Base-by-base conservation (phyloP, 2,329 filamentous ascomycete genomes). In the Periconia digitata region DNA sequence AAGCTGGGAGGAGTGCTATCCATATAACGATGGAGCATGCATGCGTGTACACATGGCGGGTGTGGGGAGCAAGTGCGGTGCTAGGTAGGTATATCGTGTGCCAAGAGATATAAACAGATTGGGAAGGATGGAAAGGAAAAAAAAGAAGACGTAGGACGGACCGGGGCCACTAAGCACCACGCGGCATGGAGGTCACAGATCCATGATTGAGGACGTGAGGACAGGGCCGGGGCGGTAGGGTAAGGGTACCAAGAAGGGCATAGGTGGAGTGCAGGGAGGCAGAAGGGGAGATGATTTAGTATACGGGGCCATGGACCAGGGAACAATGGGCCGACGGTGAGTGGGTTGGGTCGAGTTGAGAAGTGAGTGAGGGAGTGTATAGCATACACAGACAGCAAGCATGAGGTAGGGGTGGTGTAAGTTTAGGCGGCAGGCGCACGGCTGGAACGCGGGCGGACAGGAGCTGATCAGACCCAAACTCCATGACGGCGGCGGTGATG, bases 41-140 rank as follows among this genome's bases (percentile, higher is more conserved):
- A 32, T 32, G n/a, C n/a, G 3, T 5, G 27, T 32, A 32, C 10
- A n/a, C n/a, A 32, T 32, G 27, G 12, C 10, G 8, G 27, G 27
- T 32, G 27, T 32, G 27, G 27, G 27, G 27, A 32, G 27, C 43
- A 41, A 54, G 49, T 57, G 60, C 55, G 60, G 46, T 47, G 59
- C 61, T 64, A 60, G 58, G 61, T 62, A 69, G 58, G 67, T 71
- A 69, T 70, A 70, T 69, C 56, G 52, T 41, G 42, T 59, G 66
- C 68, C 66, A 70, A 71, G 68, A 66, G 50, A 64, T 64, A 58
- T 63, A 59, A 57, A 68, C 62, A 53, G 47, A 68, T 64, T 56
- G 50, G 64, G 65, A 59, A 64, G 64, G 54, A 60, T 62, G 55
- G 61, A 57, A 63, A 56, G 63, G 59, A 59, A 60, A 60, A 10